Evolutionary conservation across 768 basidiomycete genomes (phyloP).

Genomic region (Pisolithus microcarpus): DNA sequence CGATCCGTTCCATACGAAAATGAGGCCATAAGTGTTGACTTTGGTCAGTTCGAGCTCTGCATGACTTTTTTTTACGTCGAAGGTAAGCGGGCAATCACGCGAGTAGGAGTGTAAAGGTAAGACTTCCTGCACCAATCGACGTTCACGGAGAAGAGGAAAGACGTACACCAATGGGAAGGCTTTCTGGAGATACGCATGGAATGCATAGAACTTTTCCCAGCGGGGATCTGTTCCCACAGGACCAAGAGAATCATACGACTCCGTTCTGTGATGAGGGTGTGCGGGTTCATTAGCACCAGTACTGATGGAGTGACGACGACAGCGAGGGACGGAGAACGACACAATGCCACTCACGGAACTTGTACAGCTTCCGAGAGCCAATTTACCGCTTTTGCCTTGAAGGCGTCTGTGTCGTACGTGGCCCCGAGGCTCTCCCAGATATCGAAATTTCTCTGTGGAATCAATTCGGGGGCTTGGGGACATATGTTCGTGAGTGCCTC

Average conservation of each 20-base stretch:
- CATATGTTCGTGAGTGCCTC: conserved; percentile 16
- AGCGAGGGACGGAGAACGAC: too few relatives aligned
- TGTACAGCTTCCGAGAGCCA: conserved; percentile 36
- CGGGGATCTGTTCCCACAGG: conserved; percentile 42
- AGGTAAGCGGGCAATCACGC: neutral
- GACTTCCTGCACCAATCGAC: neutral
- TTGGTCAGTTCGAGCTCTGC: conserved; percentile 43
- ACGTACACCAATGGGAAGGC: conserved; percentile 59
- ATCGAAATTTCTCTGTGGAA: conserved; percentile 27
- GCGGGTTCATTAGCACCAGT: too few relatives aligned
- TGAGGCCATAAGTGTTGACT: conserved; percentile 56
- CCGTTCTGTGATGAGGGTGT: conserved; percentile 36
- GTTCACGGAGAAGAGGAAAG: neutral
- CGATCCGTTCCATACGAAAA: conserved; percentile 53
- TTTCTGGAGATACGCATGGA: conserved; percentile 48
- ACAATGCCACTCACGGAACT: conserved; percentile 32
- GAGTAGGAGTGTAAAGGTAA: neutral
- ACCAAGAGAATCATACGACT: conserved; percentile 41
- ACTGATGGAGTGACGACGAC: too few relatives aligned
- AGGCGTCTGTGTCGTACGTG: conserved; percentile 28
- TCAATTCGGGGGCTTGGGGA: conserved; percentile 28
- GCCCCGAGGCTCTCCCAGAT: conserved; percentile 29
- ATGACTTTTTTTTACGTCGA: conserved; percentile 26
- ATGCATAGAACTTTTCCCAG: conserved; percentile 47
- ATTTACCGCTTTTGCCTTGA: conserved; percentile 27